Evolutionary conservation across 2,329 filamentous ascomycete genomes (phyloP).

Genomic region (Dryadomyces quercus-mongolicae): DNA sequence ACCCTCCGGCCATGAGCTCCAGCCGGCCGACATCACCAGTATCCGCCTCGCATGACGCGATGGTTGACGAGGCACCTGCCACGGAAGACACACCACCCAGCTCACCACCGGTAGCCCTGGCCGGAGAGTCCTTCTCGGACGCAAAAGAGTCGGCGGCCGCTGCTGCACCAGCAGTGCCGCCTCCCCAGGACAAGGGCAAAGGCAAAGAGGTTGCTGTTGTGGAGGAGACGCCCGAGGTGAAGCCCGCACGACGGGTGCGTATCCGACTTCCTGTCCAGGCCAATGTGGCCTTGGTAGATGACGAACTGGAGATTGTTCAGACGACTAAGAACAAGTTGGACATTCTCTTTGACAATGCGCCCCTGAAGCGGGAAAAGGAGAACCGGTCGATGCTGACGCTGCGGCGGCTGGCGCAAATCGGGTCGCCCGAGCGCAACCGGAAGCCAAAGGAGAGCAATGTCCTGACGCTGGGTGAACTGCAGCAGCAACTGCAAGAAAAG

Average conservation of each 20-base stretch:
- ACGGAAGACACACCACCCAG: constrained; percentile 51
- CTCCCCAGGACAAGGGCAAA: constrained; percentile 46
- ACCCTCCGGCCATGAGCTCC: constrained; percentile 33
- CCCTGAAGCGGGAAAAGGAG: constrained; percentile 50
- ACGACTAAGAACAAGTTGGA: constrained; percentile 39
- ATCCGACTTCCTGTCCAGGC: constrained; percentile 26
- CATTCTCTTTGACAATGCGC: constrained; percentile 59
- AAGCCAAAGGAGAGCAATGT: constrained; percentile 5
- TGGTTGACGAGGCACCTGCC: constrained; percentile 23
- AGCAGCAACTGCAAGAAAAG: constrained; percentile 46
- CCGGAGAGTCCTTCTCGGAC: not conserved
- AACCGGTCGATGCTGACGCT: constrained; percentile 52
- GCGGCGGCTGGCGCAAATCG: constrained; percentile 63
- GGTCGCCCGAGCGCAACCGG: constrained; percentile 39
- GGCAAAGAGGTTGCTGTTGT: constrained; percentile 23
- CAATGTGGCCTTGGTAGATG: constrained; percentile 27
- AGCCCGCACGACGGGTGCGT: constrained; percentile 34
- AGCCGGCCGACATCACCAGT: constrained; percentile 37
- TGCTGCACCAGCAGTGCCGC: not conserved
- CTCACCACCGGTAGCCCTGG: constrained; percentile 37
- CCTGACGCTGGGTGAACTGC: constrained; percentile 40
- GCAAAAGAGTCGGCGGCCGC: not conserved
- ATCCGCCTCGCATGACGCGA: constrained; percentile 37
- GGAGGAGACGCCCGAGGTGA: constrained; percentile 10
- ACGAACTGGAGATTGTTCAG: constrained; percentile 47